phyloP scores from a whole-genome alignment of 306 rosid species.

The Glycine soja region DNA sequence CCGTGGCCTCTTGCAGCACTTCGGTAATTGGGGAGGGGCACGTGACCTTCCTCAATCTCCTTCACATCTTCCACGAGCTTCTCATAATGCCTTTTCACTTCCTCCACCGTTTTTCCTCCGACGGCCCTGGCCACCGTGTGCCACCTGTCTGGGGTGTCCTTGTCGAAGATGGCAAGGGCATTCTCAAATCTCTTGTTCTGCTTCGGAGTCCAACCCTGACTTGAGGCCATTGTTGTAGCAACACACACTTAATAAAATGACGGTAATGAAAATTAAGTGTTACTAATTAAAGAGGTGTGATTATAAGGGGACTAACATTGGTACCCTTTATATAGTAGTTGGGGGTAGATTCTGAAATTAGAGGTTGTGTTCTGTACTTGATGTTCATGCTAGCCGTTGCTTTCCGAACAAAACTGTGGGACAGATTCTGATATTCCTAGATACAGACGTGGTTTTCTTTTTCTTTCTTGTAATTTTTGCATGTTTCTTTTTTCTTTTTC shows the following conservation, averaged over 20 bases:
- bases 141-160: slow-evolving; percentile 78
- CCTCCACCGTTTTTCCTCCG: slow-evolving; percentile 81
- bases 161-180: slow-evolving; percentile 67
- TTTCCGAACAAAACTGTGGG: slow-evolving; percentile 58
- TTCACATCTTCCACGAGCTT: slow-evolving; percentile 70
- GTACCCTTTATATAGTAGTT: slow-evolving; percentile 57
- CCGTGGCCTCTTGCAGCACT: slow-evolving; percentile 23
- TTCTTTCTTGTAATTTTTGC: background rate
- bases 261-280: too few species aligned
- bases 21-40: slow-evolving; percentile 75
- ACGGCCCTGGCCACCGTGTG: slow-evolving; percentile 73
- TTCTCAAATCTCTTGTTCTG: slow-evolving; percentile 84
- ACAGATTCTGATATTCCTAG: slow-evolving; percentile 33
- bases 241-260: too few species aligned
- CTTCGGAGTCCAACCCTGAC: slow-evolving; percentile 66
- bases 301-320: slow-evolving; percentile 34
- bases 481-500: background rate
- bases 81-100: slow-evolving; percentile 74
- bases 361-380: slow-evolving; percentile 28
- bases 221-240: slow-evolving; percentile 51
- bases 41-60: slow-evolving; percentile 68
- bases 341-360: background rate
- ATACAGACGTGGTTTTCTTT: slow-evolving; percentile 32
- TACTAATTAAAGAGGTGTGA: background rate
- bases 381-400: slow-evolving; percentile 44